Conservation (phyloP, 129 eudicot genomes). For the Helianthus annuus region HanXRQr2.0-SUNRISE NC_035444.2:34912081-34912580, state of each 20-base stretch:
- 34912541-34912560: constrained; percentile 82
- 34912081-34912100: background rate
- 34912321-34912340: constrained; percentile 87
- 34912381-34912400: constrained; percentile 91
- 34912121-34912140: background rate
- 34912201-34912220: constrained; percentile 96
- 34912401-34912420: constrained; percentile 67
- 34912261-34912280: constrained; percentile 85
- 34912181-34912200: constrained; percentile 49
- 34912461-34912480: constrained; percentile 47
- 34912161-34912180: background rate
- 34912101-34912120: background rate
- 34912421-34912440: constrained; percentile 80
- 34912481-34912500: constrained; percentile 15
- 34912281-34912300: constrained; percentile 95
- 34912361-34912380: constrained; percentile 85
- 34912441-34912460: constrained; percentile 83
- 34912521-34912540: constrained; percentile 12
- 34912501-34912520: constrained; percentile 14
- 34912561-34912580: constrained; percentile 89
- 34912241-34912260: constrained; percentile 89
- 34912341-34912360: constrained; percentile 73
- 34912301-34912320: constrained; percentile 91
- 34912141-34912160: background rate
- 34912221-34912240: constrained; percentile 86